A percentile compares a stretch with the other conserved stretches of the same genome.
Conservation (phyloP, 2,329 filamentous ascomycete genomes). For the Blastomyces percursus region DNA sequence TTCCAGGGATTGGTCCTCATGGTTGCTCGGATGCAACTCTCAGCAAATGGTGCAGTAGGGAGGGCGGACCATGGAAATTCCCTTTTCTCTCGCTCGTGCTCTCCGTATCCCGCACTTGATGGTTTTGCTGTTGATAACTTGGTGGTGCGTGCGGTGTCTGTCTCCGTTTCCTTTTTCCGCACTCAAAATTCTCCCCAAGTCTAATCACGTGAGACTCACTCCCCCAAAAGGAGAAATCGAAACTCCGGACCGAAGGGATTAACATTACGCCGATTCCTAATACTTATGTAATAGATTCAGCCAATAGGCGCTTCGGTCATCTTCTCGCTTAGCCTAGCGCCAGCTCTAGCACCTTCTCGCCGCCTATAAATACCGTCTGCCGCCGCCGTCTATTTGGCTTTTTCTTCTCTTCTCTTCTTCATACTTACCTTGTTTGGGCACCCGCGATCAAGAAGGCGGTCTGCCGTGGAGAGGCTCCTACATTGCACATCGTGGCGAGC, state of each 20-base stretch:
- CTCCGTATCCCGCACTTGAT: neutral
- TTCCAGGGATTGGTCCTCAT: slow-evolving; percentile 4
- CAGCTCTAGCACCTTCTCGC: slow-evolving; percentile 15
- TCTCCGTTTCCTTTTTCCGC: neutral
- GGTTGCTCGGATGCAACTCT: neutral
- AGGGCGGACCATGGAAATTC: slow-evolving; percentile 10
- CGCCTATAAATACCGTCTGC: slow-evolving; percentile 23
- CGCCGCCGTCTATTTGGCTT: slow-evolving; percentile 18
- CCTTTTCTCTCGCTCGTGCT: slow-evolving; percentile 6
- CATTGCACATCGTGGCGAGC: slow-evolving; percentile 49
- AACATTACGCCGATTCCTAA: neutral
- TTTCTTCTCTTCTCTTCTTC: slow-evolving; percentile 38
- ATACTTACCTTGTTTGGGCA: slow-evolving; percentile 44
- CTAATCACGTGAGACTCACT: neutral
- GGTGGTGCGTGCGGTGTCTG: too few relatives aligned
- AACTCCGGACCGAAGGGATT: neutral
- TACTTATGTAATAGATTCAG: slow-evolving; percentile 11
- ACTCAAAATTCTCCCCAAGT: slow-evolving; percentile 11
- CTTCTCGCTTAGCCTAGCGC: slow-evolving; percentile 26
- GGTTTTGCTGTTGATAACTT: too few relatives aligned
- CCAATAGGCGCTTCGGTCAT: slow-evolving; percentile 9
- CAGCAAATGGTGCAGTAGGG: neutral
- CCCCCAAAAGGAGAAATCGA: neutral
- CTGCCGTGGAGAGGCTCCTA: slow-evolving; percentile 40
- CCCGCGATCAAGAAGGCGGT: slow-evolving; percentile 38